These are phyloP conservation scores for Grosmannia huntii DNA, from an alignment of 2,329 filamentous ascomycete genomes.

Conservation along the genomic window DNA sequence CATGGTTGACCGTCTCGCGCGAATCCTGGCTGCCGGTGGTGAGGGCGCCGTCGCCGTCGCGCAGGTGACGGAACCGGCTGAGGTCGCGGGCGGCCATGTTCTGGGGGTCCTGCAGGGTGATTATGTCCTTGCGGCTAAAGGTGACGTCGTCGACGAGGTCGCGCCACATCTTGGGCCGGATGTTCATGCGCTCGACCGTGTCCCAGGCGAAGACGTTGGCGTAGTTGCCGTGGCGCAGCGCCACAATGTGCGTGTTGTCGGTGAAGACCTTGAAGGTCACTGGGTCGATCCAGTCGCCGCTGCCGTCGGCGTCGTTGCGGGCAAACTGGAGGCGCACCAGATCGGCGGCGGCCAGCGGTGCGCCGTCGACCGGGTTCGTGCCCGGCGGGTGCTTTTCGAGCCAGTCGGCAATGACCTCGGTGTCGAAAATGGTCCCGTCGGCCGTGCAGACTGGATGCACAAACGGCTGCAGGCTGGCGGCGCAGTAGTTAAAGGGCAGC, in stretches of 20 bases:
- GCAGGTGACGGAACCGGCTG: conserved; percentile 76
- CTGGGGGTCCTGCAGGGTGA: conserved; percentile 91
- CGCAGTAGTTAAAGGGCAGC: conserved; percentile 96
- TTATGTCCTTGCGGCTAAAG: conserved; percentile 83
- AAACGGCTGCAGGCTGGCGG: conserved; percentile 90
- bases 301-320: conserved; percentile 68
- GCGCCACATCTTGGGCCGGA: conserved; percentile 92
- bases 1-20: conserved; percentile 61
- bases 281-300: conserved; percentile 81
- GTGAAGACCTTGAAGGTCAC: conserved; percentile 97
- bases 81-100: conserved; percentile 74
- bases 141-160: conserved; percentile 80
- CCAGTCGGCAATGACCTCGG: conserved; percentile 90
- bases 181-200: conserved; percentile 86
- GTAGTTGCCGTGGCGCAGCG: conserved; percentile 63
- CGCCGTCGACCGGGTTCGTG: conserved; percentile 81
- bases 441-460: conserved; percentile 84
- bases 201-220: conserved; percentile 97
- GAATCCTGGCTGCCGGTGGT: conserved; percentile 49
- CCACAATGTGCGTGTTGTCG: conserved; percentile 94
- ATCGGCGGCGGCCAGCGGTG: conserved; percentile 65
- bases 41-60: conserved; percentile 62
- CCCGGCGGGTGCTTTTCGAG: conserved; percentile 64
- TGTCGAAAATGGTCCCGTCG: conserved; percentile 82
- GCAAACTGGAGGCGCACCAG: conserved; percentile 84